Evolutionary conservation across 164 flowering plant species (phyloP).

Genomic region (Warburgia ugandensis): DNA sequence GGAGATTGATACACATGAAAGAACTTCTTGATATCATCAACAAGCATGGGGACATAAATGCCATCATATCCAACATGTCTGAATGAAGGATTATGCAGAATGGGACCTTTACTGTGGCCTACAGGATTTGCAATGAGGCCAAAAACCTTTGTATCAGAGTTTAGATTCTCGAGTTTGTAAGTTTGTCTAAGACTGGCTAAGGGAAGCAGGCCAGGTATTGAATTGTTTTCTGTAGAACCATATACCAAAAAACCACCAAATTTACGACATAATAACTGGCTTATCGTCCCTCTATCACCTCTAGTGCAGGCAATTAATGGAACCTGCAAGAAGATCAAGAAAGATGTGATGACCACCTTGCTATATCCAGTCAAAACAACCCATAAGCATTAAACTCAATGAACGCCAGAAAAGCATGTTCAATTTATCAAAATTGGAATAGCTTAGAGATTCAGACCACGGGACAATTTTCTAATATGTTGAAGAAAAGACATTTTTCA

Average conservation of each 20-base stretch:
- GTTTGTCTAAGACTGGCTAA: conserved; percentile 29
- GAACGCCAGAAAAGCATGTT: not conserved
- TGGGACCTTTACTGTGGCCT: conserved; percentile 49
- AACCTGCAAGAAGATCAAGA: conserved; percentile 23
- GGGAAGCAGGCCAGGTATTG: conserved; percentile 41
- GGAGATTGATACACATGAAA: conserved; percentile 27
- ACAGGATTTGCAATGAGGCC: conserved; percentile 56
- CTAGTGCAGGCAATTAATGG: conserved; percentile 40
- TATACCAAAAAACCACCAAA: conserved; percentile 42
- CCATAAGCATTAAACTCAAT: not conserved
- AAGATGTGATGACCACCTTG: not conserved
- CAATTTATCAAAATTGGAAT: not conserved
- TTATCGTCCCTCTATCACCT: conserved; percentile 51
- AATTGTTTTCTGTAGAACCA: conserved; percentile 29
- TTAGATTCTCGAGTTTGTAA: conserved; percentile 26
- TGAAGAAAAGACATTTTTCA: not conserved
- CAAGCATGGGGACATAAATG: conserved; percentile 41
- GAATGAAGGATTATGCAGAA: conserved; percentile 42
- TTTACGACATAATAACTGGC: conserved; percentile 38
- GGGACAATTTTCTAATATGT: not conserved
- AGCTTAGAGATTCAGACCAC: not conserved
- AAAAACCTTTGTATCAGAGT: conserved; percentile 35
- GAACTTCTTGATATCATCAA: conserved; percentile 38
- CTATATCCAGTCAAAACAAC: not conserved
- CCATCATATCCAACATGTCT: conserved; percentile 38